Evolutionary conservation across 345 rosid species (phyloP).

Genomic region (Eucalyptus globulus): DNA sequence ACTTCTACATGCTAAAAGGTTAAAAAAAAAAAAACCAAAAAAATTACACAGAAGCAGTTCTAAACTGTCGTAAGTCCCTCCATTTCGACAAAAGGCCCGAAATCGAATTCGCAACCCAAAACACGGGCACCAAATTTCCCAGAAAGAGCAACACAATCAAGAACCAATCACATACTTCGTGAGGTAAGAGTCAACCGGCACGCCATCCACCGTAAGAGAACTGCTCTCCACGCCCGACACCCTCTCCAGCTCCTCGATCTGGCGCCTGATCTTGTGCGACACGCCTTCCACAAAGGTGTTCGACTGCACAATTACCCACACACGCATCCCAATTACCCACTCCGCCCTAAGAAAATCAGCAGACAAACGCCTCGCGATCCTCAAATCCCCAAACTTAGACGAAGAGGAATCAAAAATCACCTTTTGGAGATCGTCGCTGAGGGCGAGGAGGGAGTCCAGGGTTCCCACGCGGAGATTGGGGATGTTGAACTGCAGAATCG

Average conservation of each 20-base stretch:
- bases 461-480: conserved; percentile 99
- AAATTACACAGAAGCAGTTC: not conserved
- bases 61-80: not conserved
- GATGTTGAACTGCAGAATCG: conserved; percentile 58
- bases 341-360: not conserved
- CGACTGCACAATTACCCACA: conserved; percentile 38
- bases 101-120: not conserved
- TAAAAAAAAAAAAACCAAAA: not conserved
- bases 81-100: not conserved
- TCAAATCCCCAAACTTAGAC: not conserved
- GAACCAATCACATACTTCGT: conserved; percentile 44
- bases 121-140: not conserved
- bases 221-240: conserved; percentile 72
- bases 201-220: conserved; percentile 88
- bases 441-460: conserved; percentile 89
- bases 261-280: conserved; percentile 91
- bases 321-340: not conserved
- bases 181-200: conserved; percentile 94
- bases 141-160: not conserved
- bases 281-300: conserved; percentile 89
- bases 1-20: not conserved
- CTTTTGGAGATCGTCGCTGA: conserved; percentile 93
- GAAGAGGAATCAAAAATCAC: conserved; percentile 7
- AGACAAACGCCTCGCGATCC: not conserved
- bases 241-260: conserved; percentile 96